A percentile compares a stretch with the other conserved stretches of the same genome.
These are phyloP conservation scores for Penicillium sp. DNA, from an alignment of 2,329 filamentous ascomycete genomes.

Conservation along the genomic window DNA sequence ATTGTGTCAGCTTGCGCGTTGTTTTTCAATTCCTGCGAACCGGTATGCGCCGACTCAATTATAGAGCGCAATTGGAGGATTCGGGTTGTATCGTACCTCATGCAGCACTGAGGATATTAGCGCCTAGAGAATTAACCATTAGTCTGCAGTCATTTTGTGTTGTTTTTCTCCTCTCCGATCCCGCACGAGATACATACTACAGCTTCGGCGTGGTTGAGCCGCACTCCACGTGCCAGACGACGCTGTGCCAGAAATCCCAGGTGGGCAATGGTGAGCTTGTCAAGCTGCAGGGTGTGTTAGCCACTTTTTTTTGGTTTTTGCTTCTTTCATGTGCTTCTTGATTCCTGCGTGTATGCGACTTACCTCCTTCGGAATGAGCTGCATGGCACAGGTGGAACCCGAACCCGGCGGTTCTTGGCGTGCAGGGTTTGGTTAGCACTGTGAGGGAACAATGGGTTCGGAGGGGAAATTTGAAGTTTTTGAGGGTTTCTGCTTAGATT, in stretches of 20 bases:
- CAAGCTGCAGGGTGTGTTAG: slow-evolving; percentile 58
- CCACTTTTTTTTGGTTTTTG: too few relatives aligned
- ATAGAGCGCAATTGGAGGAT: neutral
- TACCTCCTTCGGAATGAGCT: slow-evolving; percentile 48
- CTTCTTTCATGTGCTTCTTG: neutral
- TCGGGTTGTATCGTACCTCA: slow-evolving; percentile 54
- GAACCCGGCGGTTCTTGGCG: slow-evolving; percentile 18
- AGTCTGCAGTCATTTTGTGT: neutral
- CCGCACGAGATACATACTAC: slow-evolving; percentile 51
- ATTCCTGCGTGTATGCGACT: slow-evolving; percentile 8
- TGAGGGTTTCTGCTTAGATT: too few relatives aligned
- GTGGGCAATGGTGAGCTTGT: slow-evolving; percentile 93
- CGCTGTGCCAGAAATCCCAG: slow-evolving; percentile 82
- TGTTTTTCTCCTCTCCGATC: neutral
- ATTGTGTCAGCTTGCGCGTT: slow-evolving; percentile 4
- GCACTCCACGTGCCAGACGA: slow-evolving; percentile 79
- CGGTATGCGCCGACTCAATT: neutral
- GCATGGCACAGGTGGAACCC: slow-evolving; percentile 36
- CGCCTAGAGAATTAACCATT: slow-evolving; percentile 25
- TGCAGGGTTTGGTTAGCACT: slow-evolving; percentile 3
- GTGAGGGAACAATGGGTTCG: neutral
- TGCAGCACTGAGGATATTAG: slow-evolving; percentile 81
- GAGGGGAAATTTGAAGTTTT: too few relatives aligned
- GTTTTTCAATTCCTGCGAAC: neutral
- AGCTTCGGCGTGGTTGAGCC: slow-evolving; percentile 86